Conservation (phyloP, 495 filamentous ascomycete genomes). For the Recurvomyces mirabilis region DNA sequence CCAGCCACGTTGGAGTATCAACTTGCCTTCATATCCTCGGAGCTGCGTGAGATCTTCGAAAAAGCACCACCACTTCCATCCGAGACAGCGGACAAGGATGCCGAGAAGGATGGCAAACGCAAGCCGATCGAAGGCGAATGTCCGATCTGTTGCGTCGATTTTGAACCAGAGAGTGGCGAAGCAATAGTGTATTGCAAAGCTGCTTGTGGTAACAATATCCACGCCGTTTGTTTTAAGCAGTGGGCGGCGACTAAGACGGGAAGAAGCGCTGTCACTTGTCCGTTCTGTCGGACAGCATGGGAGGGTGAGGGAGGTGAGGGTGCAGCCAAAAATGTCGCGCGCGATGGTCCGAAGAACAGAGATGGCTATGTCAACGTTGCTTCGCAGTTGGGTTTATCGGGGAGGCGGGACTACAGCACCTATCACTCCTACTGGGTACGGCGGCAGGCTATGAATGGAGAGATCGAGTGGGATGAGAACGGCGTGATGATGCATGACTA, state of each 20-base stretch:
- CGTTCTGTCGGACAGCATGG: slow-evolving; percentile 58
- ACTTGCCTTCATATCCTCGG: slow-evolving; percentile 54
- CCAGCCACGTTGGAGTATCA: slow-evolving; percentile 58
- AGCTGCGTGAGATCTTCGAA: slow-evolving; percentile 52
- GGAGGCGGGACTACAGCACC: slow-evolving; percentile 20
- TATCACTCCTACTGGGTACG: slow-evolving; percentile 21
- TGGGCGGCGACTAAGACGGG: slow-evolving; percentile 50
- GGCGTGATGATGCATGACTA: slow-evolving; percentile 6
- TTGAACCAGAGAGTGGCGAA: slow-evolving; percentile 42
- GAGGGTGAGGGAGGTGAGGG: slow-evolving; percentile 36
- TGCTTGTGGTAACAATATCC: slow-evolving; percentile 69
- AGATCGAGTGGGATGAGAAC: slow-evolving; percentile 5
- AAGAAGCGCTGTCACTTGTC: slow-evolving; percentile 50
- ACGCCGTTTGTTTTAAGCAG: slow-evolving; percentile 58
- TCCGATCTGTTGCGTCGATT: slow-evolving; percentile 66
- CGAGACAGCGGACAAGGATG: slow-evolving; percentile 23
- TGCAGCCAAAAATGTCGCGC: slow-evolving; percentile 32
- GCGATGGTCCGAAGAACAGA: slow-evolving; percentile 11
- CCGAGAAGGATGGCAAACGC: slow-evolving; percentile 36
- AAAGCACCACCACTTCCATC: slow-evolving; percentile 38
- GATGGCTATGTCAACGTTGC: slow-evolving; percentile 27
- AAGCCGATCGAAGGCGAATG: slow-evolving; percentile 63
- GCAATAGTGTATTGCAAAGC: slow-evolving; percentile 59
- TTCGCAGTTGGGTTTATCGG: slow-evolving; percentile 19
- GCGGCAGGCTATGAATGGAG: slow-evolving; percentile 7